Conservation (phyloP, 179 eudicot genomes). For the Spinacia oleracea region DNA sequence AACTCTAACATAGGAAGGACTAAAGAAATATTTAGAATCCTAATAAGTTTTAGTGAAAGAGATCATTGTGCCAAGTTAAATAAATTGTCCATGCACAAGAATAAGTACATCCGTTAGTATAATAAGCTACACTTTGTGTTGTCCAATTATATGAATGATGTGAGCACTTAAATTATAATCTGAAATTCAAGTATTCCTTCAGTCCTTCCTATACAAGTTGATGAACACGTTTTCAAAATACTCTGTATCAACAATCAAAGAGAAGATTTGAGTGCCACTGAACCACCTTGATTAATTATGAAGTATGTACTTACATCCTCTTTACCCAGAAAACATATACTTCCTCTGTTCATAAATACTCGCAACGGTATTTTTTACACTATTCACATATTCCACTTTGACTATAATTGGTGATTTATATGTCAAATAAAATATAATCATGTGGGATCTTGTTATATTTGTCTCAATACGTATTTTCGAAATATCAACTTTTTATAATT, state of each 20-base stretch:
- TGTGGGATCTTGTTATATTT: too few relatives aligned
- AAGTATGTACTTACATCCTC: background rate
- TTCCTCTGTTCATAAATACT: too few relatives aligned
- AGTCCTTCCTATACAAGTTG: background rate
- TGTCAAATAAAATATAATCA: too few relatives aligned
- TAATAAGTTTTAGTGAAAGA: background rate
- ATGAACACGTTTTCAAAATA: background rate
- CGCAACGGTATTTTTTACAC: too few relatives aligned
- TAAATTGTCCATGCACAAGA: background rate
- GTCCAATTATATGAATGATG: background rate
- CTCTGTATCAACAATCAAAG: background rate
- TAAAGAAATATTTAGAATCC: background rate
- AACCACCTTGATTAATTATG: background rate
- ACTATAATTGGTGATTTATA: too few relatives aligned
- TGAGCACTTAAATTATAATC: background rate
- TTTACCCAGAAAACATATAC: background rate
- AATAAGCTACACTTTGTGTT: background rate
- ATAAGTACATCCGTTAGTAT: background rate
- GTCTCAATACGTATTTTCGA: too few relatives aligned
- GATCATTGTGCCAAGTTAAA: background rate
- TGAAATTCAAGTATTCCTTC: background rate
- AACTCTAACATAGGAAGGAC: background rate
- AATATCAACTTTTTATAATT: too few relatives aligned
- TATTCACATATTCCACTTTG: too few relatives aligned
- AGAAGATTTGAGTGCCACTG: background rate